Evolutionary conservation across 768 basidiomycete genomes (phyloP).

Genomic region (Tulasnella sp.): DNA sequence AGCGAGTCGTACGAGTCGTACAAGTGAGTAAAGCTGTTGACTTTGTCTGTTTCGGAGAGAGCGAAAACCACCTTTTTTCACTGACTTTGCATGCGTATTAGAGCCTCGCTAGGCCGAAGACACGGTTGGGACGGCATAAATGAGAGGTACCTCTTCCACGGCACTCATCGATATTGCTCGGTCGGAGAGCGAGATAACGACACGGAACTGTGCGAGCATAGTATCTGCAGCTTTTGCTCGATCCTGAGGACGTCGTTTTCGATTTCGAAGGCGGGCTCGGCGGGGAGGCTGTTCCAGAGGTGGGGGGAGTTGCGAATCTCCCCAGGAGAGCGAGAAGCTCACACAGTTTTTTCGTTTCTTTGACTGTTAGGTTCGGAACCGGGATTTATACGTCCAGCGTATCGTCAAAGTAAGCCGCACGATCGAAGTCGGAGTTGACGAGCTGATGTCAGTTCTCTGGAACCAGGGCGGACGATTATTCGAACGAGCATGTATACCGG

Average conservation of each 20-base stretch:
- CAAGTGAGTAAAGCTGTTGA: neutral
- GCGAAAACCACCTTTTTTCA: neutral
- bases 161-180: neutral
- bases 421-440: too few relatives aligned
- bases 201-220: neutral
- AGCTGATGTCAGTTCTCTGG: neutral
- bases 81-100: neutral
- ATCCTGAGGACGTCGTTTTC: neutral
- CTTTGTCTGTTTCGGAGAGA: neutral
- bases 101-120: neutral
- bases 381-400: neutral
- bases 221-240: neutral
- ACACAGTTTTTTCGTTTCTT: neutral
- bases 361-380: neutral
- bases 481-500: neutral
- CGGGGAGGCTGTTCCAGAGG: neutral
- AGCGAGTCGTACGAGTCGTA: neutral
- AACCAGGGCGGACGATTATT: neutral
- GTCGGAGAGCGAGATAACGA: neutral
- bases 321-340: too few relatives aligned
- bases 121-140: neutral
- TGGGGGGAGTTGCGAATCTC: too few relatives aligned
- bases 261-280: neutral
- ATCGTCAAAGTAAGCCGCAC: neutral
- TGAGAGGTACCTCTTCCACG: neutral